Percentiles rank a stretch among this genome's conserved stretches.
Conservation (phyloP, 2,329 filamentous ascomycete species). For the Polytolypa hystricis region DNA sequence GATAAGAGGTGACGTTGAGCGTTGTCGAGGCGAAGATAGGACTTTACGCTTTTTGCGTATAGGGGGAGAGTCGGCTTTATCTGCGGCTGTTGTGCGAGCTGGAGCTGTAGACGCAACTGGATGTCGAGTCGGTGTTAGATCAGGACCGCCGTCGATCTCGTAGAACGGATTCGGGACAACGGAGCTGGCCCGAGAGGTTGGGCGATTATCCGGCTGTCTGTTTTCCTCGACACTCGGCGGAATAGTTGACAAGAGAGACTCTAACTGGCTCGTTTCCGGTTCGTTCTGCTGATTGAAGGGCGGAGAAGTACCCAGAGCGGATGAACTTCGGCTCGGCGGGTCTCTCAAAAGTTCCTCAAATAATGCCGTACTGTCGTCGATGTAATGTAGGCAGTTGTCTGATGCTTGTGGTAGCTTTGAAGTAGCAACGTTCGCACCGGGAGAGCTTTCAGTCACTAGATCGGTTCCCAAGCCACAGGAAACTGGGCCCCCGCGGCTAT, state of each 20-base stretch:
- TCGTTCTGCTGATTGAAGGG: neutral
- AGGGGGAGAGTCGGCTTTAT: neutral
- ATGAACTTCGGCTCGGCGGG: neutral
- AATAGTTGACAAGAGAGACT: conserved; percentile 3
- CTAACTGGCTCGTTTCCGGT: neutral
- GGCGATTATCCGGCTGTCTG: conserved; percentile 3
- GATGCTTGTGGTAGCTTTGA: no score
- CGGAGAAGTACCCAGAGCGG: neutral
- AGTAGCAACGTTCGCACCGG: neutral
- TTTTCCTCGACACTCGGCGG: conserved; percentile 5
- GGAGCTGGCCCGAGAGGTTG: conserved; percentile 9
- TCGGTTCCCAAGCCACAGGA: neutral
- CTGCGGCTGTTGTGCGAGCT: conserved; percentile 5
- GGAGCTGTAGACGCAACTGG: conserved; percentile 11
- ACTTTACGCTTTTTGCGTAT: conserved; percentile 1
- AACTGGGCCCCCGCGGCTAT: neutral
- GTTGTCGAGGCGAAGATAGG: conserved; percentile 5
- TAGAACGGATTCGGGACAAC: conserved; percentile 24
- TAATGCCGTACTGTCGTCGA: conserved; percentile 5
- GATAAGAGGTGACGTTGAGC: neutral
- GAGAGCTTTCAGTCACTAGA: neutral
- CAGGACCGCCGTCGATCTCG: conserved; percentile 16
- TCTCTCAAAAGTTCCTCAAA: no score
- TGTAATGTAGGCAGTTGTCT: conserved; percentile 7
- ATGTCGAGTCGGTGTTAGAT: conserved; percentile 3